Percentiles rank a stretch among this genome's conserved stretches.
Conservation (phyloP, 1,284 basidiomycete genomes). For the Lignosus rhinocerotis region DNA sequence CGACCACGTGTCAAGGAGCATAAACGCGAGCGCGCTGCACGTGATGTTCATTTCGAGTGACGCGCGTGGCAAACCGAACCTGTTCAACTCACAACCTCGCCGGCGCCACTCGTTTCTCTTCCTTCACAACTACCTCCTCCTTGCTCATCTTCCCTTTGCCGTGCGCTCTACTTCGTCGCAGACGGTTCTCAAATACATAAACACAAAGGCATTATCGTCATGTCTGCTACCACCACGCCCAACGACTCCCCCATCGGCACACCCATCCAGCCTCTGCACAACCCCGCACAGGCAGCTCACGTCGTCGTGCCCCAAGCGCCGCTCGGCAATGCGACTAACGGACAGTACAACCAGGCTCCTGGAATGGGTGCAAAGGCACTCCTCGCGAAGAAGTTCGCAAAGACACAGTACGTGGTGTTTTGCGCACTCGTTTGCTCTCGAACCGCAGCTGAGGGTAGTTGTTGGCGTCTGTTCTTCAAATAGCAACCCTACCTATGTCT, state of each 20-base stretch:
- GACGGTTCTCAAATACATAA: neutral
- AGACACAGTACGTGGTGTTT: conserved; percentile 63
- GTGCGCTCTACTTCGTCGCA: neutral
- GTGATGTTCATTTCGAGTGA: conserved; percentile 28
- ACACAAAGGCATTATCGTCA: conserved; percentile 28
- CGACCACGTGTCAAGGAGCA: conserved; percentile 18
- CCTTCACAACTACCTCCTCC: conserved; percentile 18
- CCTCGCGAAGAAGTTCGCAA: conserved; percentile 85
- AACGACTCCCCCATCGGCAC: conserved; percentile 61
- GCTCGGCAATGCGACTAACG: conserved; percentile 64
- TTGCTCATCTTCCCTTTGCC: neutral
- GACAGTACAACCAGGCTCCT: conserved; percentile 50
- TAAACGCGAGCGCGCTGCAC: conserved; percentile 27
- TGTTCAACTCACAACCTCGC: conserved; percentile 14
- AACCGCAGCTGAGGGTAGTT: conserved; percentile 2
- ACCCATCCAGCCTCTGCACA: conserved; percentile 79
- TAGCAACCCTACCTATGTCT: conserved; percentile 82
- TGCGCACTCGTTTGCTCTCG: neutral
- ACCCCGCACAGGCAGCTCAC: conserved; percentile 78
- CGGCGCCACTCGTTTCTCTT: conserved; percentile 11
- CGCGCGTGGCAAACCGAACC: conserved; percentile 20
- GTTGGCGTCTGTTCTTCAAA: neutral
- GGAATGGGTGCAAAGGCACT: conserved; percentile 88
- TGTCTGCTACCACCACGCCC: conserved; percentile 63
- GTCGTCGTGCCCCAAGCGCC: conserved; percentile 79